phyloP scores from a whole-genome alignment of 805 yeast species.

The Jamesozyma rosinii region DNA sequence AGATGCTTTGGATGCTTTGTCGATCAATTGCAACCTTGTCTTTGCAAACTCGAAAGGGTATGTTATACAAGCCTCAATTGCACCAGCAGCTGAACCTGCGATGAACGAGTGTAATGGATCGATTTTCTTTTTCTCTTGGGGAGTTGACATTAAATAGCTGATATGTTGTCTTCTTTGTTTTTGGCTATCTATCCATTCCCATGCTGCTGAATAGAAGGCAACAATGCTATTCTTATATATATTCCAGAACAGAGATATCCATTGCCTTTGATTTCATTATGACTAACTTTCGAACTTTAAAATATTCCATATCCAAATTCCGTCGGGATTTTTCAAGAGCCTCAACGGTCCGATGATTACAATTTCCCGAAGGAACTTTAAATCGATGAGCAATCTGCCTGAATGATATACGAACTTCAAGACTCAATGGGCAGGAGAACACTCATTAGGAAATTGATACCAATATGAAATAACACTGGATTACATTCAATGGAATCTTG shows the following conservation, averaged over 20 bases:
- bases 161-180: too few relatives aligned
- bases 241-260: too few relatives aligned
- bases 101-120: slow-evolving; percentile 76
- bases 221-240: too few relatives aligned
- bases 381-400: too few relatives aligned
- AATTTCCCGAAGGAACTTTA: not conserved
- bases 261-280: not conserved
- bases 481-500: too few relatives aligned
- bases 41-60: slow-evolving; percentile 97
- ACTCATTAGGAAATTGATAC: too few relatives aligned
- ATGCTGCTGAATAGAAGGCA: too few relatives aligned
- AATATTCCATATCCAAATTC: not conserved
- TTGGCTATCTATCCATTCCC: too few relatives aligned
- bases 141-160: too few relatives aligned
- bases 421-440: too few relatives aligned
- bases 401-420: too few relatives aligned
- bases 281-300: not conserved
- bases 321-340: not conserved
- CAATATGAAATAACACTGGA: too few relatives aligned
- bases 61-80: slow-evolving; percentile 83
- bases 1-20: slow-evolving; percentile 53
- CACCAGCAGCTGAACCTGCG: slow-evolving; percentile 97
- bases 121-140: slow-evolving; percentile 21
- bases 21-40: slow-evolving; percentile 78
- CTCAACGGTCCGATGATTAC: not conserved